Evolutionary conservation across 306 rosid genomes (phyloP).

Genomic region (Mimosa bimucronata): DNA sequence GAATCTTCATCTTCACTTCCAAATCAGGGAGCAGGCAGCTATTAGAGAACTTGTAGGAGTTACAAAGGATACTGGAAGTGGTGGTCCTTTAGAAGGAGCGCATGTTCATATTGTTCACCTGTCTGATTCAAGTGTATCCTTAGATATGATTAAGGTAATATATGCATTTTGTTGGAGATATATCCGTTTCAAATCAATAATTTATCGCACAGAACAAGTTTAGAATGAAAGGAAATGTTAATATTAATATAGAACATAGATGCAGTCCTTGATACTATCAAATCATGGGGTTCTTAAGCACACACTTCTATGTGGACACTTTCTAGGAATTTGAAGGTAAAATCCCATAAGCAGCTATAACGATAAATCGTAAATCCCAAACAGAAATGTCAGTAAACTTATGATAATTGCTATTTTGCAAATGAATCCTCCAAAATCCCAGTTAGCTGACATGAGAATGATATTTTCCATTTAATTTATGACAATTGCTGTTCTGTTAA

Average conservation of each 20-base stretch:
- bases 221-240: background rate
- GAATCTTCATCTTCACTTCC: slow-evolving; percentile 23
- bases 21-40: slow-evolving; percentile 91
- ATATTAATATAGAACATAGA: background rate
- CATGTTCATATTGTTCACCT: slow-evolving; percentile 93
- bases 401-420: background rate
- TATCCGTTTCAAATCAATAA: too few relatives aligned
- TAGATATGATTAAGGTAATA: slow-evolving; percentile 80
- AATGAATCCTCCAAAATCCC: background rate
- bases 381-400: background rate
- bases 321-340: background rate
- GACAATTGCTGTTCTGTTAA: background rate
- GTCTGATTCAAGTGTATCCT: slow-evolving; percentile 85
- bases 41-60: slow-evolving; percentile 71
- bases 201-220: background rate
- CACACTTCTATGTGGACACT: background rate
- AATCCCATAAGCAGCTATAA: background rate
- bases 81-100: slow-evolving; percentile 88
- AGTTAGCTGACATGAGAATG: background rate
- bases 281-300: background rate
- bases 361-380: background rate
- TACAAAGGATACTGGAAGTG: slow-evolving; percentile 70
- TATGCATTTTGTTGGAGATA: background rate
- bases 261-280: background rate
- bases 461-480: background rate